Percentiles rank a stretch among this genome's conserved stretches.
phyloP scores from a whole-genome alignment of 306 rosid species.

The Elaeagnus macrophylla region DNA sequence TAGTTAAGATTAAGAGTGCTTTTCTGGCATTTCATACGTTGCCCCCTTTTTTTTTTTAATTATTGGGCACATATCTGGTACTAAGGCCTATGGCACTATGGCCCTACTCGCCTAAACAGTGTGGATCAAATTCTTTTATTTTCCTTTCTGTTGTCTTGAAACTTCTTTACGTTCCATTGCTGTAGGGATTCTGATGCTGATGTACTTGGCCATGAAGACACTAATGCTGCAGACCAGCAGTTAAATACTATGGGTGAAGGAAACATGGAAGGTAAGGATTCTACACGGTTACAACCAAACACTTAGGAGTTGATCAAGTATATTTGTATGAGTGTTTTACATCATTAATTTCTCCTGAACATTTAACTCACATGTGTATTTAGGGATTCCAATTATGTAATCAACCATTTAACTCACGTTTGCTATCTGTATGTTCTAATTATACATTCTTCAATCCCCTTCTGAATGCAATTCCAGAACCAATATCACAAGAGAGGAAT shows the following conservation, averaged over 20 bases:
- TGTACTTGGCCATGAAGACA: conserved; percentile 24
- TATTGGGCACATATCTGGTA: not conserved
- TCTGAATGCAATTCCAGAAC: conserved; percentile 20
- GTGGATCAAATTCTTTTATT: not conserved
- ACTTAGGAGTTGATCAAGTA: no score
- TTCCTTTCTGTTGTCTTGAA: not conserved
- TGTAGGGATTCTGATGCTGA: conserved; percentile 29
- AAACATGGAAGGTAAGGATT: conserved; percentile 28
- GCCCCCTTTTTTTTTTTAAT: not conserved
- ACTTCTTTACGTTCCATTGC: not conserved
- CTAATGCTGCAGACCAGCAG: conserved; percentile 25
- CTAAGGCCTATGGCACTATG: not conserved
- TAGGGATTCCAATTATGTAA: no score
- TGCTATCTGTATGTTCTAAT: no score
- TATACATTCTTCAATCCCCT: no score
- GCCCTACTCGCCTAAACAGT: not conserved
- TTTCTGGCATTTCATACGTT: not conserved
- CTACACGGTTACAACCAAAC: not conserved
- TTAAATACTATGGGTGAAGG: conserved; percentile 5
- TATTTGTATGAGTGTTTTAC: no score
- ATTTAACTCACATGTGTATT: no score
- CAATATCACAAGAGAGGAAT: conserved; percentile 28
- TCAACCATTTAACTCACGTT: no score
- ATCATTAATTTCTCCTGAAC: no score
- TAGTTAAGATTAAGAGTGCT: not conserved